Evolutionary conservation across 345 rosid genomes (phyloP), one percentile per base, ranked within the genome.

Genomic region (Murraya koenigii): DNA sequence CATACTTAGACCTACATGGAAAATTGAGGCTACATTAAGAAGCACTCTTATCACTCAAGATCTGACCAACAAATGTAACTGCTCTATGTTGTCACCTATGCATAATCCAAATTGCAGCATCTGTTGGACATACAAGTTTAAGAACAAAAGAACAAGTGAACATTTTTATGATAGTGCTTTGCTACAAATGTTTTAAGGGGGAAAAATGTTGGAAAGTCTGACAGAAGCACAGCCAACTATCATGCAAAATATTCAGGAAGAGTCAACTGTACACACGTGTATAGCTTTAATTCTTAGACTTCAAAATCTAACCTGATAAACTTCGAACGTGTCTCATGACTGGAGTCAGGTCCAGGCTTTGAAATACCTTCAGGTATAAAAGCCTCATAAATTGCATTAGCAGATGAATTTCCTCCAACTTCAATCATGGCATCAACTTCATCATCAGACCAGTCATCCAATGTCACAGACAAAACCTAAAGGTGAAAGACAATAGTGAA

Each of bases 371-470:
- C 97, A 6, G 99, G 95, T 74, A 94, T 74, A 86, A 84, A 86
- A 8, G 97, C 97, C 87, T 97, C 98, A 55, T 94, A 94, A 59
- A 94, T 93, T 65, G 97, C 75, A 89, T 97, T 97, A 4, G 97
- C 98, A 75, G 97, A 80, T 44, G 92, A 81, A 75, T 96, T 96
- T 71, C 99, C 99, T 70, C 98, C 99, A 49, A 96, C 94, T 89
- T 94, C 98, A 76, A 89, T 79, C 97, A 97, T 90, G 70, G 97
- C 79, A 69, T 97, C 97, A 73, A 94, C 84, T 84, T 97, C 95
- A 61, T 89, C 98, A 69, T 90, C 91, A 62, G 97, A 86, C 98
- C 99, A 97, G 3, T 97, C 99, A 90, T 97, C 99, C 84, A 97
- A 77, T 58, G 97, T 88, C 82, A 97, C 95, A 11, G 99, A 97